Evolutionary conservation across 805 yeast genomes (phyloP).

Genomic region (Barnettozyma sp.): DNA sequence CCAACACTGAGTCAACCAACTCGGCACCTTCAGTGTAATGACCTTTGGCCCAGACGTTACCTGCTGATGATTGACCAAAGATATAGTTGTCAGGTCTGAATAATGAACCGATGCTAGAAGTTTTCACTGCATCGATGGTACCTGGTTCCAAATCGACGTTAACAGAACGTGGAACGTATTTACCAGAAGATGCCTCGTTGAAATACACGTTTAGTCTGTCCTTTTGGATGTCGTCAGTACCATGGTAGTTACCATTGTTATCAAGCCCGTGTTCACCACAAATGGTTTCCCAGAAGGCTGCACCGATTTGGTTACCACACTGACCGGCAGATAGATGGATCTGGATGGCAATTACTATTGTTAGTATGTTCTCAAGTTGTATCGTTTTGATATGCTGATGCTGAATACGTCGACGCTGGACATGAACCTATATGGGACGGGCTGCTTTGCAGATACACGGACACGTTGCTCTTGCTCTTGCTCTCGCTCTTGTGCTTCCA

Average conservation of each 20-base stretch:
- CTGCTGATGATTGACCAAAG: slow-evolving; percentile 97
- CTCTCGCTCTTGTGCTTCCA: too few relatives aligned
- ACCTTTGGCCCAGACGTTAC: slow-evolving; percentile 98
- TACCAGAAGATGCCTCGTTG: slow-evolving; percentile 92
- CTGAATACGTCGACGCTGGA: too few relatives aligned
- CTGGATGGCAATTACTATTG: slow-evolving; percentile 38
- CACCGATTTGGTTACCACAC: slow-evolving; percentile 98
- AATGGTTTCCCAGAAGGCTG: slow-evolving; percentile 90
- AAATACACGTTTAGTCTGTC: slow-evolving; percentile 95
- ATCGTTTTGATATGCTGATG: too few relatives aligned
- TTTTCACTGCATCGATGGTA: slow-evolving; percentile 94
- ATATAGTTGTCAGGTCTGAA: slow-evolving; percentile 98
- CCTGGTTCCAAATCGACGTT: slow-evolving; percentile 98
- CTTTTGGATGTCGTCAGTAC: slow-evolving; percentile 50
- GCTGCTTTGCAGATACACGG: too few relatives aligned
- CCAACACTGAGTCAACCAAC: slow-evolving; percentile 87
- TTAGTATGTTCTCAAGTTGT: too few relatives aligned
- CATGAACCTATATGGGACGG: not conserved
- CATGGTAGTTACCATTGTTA: slow-evolving; percentile 65
- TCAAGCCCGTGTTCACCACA: slow-evolving; percentile 86
- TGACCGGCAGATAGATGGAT: slow-evolving; percentile 96
- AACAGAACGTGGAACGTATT: slow-evolving; percentile 95
- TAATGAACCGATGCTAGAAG: slow-evolving; percentile 82
- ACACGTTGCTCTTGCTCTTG: too few relatives aligned
- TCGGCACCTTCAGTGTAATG: slow-evolving; percentile 98